Percentiles rank a stretch among this genome's conserved stretches.
These are phyloP conservation scores for Solanum clarkiae DNA, from an alignment of 257 asterid species.

Conservation along the genomic window DNA sequence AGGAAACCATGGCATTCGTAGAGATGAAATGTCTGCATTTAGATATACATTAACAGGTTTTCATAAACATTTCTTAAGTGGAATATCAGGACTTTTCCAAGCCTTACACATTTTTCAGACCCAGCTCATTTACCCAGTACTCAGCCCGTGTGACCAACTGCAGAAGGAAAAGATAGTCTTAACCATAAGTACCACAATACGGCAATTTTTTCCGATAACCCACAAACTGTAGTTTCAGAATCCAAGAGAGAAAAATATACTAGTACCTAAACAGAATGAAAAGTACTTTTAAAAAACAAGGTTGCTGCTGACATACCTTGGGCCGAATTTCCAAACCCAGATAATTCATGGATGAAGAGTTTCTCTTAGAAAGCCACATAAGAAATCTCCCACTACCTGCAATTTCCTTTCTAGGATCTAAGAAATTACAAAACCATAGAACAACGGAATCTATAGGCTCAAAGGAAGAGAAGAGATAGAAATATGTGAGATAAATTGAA, in stretches of 20 bases:
- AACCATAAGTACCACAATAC: constrained; percentile 2
- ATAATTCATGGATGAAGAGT: constrained; percentile 43
- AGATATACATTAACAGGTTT: constrained; percentile 8
- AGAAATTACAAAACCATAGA: not conserved
- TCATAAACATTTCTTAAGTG: constrained; percentile 4
- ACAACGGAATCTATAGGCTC: not conserved
- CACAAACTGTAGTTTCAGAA: not conserved
- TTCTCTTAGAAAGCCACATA: constrained; percentile 59
- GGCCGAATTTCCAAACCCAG: constrained; percentile 90
- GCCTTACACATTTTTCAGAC: constrained; percentile 66
- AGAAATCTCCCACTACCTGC: constrained; percentile 96
- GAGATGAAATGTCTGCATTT: constrained; percentile 67
- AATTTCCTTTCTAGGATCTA: not conserved
- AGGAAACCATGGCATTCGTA: constrained; percentile 76
- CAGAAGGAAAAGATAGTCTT: constrained; percentile 5
- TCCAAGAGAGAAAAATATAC: not conserved
- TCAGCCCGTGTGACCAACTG: constrained; percentile 87
- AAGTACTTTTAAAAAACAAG: not conserved
- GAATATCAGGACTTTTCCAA: constrained; percentile 2
- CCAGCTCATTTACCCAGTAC: constrained; percentile 64
- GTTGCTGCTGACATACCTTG: constrained; percentile 38
- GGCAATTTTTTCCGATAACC: not conserved
- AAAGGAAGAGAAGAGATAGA: not conserved
- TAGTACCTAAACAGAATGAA: not conserved
- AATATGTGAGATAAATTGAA: not conserved